Base-by-base conservation (phyloP, 2,329 filamentous ascomycete species). In the Aureobasidium melanogenum region DNA sequence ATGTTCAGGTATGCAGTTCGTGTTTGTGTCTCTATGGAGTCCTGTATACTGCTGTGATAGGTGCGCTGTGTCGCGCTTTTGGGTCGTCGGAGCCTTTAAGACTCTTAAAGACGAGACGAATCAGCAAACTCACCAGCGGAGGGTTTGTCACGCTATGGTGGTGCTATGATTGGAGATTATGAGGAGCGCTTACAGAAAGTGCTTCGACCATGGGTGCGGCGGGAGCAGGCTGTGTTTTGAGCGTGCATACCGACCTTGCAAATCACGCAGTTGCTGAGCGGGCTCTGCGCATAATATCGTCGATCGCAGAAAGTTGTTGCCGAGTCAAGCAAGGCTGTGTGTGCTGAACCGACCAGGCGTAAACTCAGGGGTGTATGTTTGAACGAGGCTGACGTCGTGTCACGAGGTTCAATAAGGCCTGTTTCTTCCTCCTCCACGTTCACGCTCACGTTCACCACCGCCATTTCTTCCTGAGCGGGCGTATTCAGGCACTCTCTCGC, bases 401-500 rank as follows among this genome's bases (percentile, higher is more conserved):
- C 34, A 26, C 4, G n/a, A 32, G 9, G 15, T 48, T 62, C 52
- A 63, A 32, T 63, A 63, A 54, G 61, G 61, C 32, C 61, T 41
- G 39, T 36, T 43, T 41, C 65, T 54, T 43, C 69, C 66, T 32
- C 67, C 66, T 58, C 69, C 56, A 28, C 64, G 43, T 24, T 62
- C 61, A 59, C 60, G 43, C 22, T 64, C 63, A 26, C 55, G 63
- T 36, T 62, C 64, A 17, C 58, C 48, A 22, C 67, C 67, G 17
- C 58, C 48, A 26, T 66, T 66, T 56, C 67, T 67, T 22, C 51
- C 38, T n/a, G 38, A 41, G 41, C 54, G 54, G 24, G 64, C 67
- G 36, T 66, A 65, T 19, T 67, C 70, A 34, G 72, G 71, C 36
- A 72, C 67, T 58, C 72, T 63, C 63, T 75, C 73, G n/a, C 73